phyloP scores from a whole-genome alignment of 2,329 filamentous ascomycete genomes.

The Aureobasidium sp. region DNA sequence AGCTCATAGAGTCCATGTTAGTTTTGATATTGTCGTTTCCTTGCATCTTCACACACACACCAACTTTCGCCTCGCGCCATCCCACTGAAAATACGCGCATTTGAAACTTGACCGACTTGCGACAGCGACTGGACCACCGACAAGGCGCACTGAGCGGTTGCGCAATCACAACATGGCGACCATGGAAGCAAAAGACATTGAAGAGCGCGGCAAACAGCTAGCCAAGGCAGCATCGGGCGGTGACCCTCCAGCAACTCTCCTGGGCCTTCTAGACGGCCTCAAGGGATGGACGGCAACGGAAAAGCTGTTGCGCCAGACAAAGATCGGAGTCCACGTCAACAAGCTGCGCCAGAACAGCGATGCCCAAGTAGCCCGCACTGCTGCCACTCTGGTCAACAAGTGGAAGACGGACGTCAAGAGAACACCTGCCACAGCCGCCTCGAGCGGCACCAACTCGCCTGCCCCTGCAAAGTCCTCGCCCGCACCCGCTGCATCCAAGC shows the following conservation, averaged over 20 bases:
- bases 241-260: constrained; percentile 62
- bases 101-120: neutral
- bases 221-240: constrained; percentile 68
- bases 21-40: neutral
- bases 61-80: neutral
- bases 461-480: constrained; percentile 18
- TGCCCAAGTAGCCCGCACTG: constrained; percentile 59
- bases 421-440: constrained; percentile 24
- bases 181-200: constrained; percentile 79
- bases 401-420: constrained; percentile 74
- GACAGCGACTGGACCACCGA: neutral
- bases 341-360: constrained; percentile 77
- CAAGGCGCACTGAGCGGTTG: neutral
- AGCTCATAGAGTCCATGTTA: neutral
- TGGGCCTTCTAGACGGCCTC: constrained; percentile 70
- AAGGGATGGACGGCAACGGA: constrained; percentile 76
- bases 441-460: constrained; percentile 35
- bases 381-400: constrained; percentile 75
- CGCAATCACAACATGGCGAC: constrained; percentile 14
- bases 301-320: constrained; percentile 82
- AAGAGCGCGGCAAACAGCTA: constrained; percentile 66
- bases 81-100: neutral
- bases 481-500: constrained; percentile 34
- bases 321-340: constrained; percentile 81
- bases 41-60: neutral